phyloP scores from a whole-genome alignment of 768 basidiomycete genomes.

The Auriscalpium vulgare region DNA sequence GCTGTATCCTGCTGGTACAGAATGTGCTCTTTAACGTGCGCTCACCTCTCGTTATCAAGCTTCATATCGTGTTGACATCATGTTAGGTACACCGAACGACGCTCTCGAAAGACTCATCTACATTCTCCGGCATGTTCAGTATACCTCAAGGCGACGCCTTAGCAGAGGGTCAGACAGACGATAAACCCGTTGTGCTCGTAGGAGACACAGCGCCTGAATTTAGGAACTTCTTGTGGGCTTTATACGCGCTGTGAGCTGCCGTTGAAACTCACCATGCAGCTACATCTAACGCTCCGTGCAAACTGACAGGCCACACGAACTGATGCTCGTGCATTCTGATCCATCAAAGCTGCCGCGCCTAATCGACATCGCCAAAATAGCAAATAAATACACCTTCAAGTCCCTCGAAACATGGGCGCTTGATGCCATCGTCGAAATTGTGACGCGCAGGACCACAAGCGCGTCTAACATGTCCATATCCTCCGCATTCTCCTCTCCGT shows the following conservation, averaged over 20 bases:
- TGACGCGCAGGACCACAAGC: slow-evolving; percentile 50
- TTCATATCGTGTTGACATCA: neutral
- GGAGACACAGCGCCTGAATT: slow-evolving; percentile 65
- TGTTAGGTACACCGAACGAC: slow-evolving; percentile 13
- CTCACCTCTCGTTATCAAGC: neutral
- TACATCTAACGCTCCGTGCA: neutral
- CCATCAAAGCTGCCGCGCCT: slow-evolving; percentile 45
- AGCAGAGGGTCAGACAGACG: slow-evolving; percentile 55
- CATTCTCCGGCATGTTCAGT: slow-evolving; percentile 59
- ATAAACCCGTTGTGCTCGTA: slow-evolving; percentile 51
- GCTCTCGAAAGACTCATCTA: slow-evolving; percentile 54
- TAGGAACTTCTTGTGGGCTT: slow-evolving; percentile 63
- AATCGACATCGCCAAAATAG: slow-evolving; percentile 55
- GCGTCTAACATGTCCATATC: slow-evolving; percentile 23
- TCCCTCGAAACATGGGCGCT: slow-evolving; percentile 69
- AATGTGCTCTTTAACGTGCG: slow-evolving; percentile 14
- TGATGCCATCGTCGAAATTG: slow-evolving; percentile 62
- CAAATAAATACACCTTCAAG: slow-evolving; percentile 72
- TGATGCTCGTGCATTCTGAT: slow-evolving; percentile 38
- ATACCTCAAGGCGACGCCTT: slow-evolving; percentile 48
- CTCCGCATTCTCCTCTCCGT: slow-evolving; percentile 29
- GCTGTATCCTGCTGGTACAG: slow-evolving; percentile 12
- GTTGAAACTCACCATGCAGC: neutral
- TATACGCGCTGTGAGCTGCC: slow-evolving; percentile 61
- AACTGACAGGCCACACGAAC: slow-evolving; percentile 49